Evolutionary conservation across 2,329 filamentous ascomycete species (phyloP).

Genomic region (Aspergillus vadensis): DNA sequence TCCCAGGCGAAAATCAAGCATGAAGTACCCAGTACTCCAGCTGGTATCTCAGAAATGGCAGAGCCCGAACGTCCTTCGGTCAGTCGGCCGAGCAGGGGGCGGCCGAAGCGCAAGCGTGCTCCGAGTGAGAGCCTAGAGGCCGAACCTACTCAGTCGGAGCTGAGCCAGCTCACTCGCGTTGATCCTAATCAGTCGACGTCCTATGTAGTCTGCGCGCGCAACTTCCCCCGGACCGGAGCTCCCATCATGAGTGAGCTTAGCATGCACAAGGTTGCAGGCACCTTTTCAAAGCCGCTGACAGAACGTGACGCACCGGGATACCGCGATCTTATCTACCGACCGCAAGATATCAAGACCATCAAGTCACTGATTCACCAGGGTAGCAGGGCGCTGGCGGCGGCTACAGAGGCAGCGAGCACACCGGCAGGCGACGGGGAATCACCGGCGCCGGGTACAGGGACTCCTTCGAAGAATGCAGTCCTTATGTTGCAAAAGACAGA

Average conservation of each 20-base stretch:
- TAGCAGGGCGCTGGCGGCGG: conserved; percentile 46
- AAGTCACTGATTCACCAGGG: conserved; percentile 66
- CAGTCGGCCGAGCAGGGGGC: conserved; percentile 30
- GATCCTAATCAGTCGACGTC: conserved; percentile 35
- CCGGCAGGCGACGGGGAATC: conserved; percentile 62
- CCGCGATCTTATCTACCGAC: conserved; percentile 69
- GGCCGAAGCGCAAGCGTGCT: conserved; percentile 46
- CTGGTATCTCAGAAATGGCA: conserved; percentile 33
- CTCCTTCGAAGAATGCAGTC: conserved; percentile 44
- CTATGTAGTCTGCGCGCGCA: conserved; percentile 47
- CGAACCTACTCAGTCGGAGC: conserved; percentile 30
- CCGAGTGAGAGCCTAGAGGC: conserved; percentile 35
- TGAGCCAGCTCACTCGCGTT: conserved; percentile 29
- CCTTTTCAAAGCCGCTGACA: conserved; percentile 74
- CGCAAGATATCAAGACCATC: conserved; percentile 77
- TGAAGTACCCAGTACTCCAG: conserved; percentile 40
- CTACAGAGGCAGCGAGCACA: conserved; percentile 64
- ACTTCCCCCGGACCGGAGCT: conserved; percentile 66
- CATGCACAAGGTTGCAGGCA: conserved; percentile 75
- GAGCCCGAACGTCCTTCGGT: conserved; percentile 34
- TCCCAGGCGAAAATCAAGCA: conserved; percentile 30
- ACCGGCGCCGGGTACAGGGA: conserved; percentile 35
- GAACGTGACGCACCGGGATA: conserved; percentile 77
- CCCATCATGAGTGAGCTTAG: conserved; percentile 75
- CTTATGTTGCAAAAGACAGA: conserved; percentile 59